Percentiles rank a stretch among this genome's conserved stretches.
These are phyloP conservation scores for Collybia sordida DNA, from an alignment of 768 basidiomycete species.

Conservation along the genomic window DNA sequence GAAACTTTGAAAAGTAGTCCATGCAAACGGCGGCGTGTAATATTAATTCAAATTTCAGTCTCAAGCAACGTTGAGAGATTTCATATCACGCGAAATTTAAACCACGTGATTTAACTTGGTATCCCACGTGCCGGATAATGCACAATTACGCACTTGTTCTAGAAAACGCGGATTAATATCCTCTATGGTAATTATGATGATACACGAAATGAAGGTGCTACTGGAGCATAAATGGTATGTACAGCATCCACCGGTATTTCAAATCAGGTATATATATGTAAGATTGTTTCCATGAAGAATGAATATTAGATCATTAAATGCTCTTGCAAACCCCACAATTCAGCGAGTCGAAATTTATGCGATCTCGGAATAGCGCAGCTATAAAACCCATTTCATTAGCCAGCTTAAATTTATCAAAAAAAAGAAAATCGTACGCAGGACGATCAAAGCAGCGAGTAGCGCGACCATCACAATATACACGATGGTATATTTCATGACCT, in stretches of 20 bases:
- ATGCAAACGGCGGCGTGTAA: constrained; percentile 32
- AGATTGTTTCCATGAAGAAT: constrained; percentile 10
- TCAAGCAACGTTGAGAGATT: too few relatives aligned
- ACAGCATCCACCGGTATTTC: constrained; percentile 11
- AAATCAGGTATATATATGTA: constrained; percentile 23
- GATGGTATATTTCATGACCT: constrained; percentile 84
- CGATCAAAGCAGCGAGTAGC: constrained; percentile 77
- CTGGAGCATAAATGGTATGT: constrained; percentile 13
- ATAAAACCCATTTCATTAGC: constrained; percentile 16
- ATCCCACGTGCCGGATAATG: too few relatives aligned
- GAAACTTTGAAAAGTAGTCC: constrained; percentile 88
- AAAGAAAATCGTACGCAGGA: constrained; percentile 67
- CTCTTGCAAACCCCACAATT: constrained; percentile 83
- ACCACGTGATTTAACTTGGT: too few relatives aligned
- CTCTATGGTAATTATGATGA: constrained; percentile 19
- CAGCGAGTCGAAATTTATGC: constrained; percentile 54
- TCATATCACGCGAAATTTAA: too few relatives aligned
- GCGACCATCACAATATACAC: constrained; percentile 79
- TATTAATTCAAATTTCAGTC: too few relatives aligned
- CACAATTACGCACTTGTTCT: too few relatives aligned
- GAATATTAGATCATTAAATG: constrained; percentile 61
- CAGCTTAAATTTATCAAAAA: too few relatives aligned
- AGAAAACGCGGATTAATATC: neutral
- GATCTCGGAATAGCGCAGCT: constrained; percentile 83
- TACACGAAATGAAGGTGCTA: constrained; percentile 18